These are phyloP conservation scores for Buxus sempervirens DNA, from an alignment of 164 flowering plant genomes.

Conservation along the genomic window DNA sequence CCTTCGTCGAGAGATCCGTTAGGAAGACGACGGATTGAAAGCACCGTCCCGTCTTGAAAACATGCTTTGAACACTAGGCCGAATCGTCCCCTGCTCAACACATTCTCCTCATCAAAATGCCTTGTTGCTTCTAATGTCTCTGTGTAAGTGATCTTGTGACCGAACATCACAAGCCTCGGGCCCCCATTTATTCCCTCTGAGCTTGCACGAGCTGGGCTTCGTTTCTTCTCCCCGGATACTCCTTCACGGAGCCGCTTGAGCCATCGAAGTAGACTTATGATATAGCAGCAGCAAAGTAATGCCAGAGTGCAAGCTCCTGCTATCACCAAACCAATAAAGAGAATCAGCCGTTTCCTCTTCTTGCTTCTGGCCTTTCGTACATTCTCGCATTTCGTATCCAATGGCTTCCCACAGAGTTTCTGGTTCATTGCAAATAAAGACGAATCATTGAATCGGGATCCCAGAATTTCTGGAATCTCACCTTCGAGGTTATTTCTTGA, in stretches of 20 bases:
- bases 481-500: conserved; percentile 51
- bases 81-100: conserved; percentile 58
- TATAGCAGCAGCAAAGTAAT: conserved; percentile 61
- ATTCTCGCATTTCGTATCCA: conserved; percentile 37
- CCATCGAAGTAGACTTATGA: conserved; percentile 56
- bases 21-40: conserved; percentile 69
- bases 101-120: conserved; percentile 88
- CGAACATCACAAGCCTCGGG: conserved; percentile 83
- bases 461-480: conserved; percentile 60
- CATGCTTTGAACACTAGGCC: conserved; percentile 81
- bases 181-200: conserved; percentile 60
- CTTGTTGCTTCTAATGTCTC: conserved; percentile 83
- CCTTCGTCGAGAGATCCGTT: conserved; percentile 48
- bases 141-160: conserved; percentile 59
- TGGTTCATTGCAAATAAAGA: conserved; percentile 48
- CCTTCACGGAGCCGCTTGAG: conserved; percentile 44
- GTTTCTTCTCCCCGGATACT: conserved; percentile 64
- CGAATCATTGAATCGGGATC: conserved; percentile 53
- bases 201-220: conserved; percentile 58
- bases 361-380: conserved; percentile 13
- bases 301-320: conserved; percentile 43
- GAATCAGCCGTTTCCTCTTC: conserved; percentile 48
- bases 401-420: conserved; percentile 68
- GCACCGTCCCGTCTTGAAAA: conserved; percentile 73
- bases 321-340: conserved; percentile 42